These are phyloP conservation scores for Choricystis sp. DNA, from an alignment of 139 green algal genomes.

Conservation along the genomic window DNA sequence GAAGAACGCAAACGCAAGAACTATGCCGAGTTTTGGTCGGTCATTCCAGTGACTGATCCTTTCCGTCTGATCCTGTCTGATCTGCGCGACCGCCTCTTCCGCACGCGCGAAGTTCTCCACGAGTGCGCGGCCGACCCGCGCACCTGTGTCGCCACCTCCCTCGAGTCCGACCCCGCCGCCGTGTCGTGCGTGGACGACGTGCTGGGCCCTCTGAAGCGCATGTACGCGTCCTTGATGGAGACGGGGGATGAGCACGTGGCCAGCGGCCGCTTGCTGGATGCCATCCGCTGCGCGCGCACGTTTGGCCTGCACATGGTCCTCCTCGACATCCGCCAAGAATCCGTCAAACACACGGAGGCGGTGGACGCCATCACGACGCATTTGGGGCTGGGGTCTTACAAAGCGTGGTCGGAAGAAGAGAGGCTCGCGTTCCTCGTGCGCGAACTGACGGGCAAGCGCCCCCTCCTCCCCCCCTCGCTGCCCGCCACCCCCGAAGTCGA, in stretches of 20 bases:
- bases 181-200: constrained; percentile 24
- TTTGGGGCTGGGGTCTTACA: constrained; percentile 60
- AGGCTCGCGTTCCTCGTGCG: constrained; percentile 55
- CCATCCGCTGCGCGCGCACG: constrained; percentile 35
- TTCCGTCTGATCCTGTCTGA: constrained; percentile 82
- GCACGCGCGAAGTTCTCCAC: constrained; percentile 60
- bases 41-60: constrained; percentile 60
- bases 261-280: constrained; percentile 46
- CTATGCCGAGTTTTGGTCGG: constrained; percentile 35
- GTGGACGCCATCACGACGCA: constrained; percentile 77
- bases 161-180: constrained; percentile 29
- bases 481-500: constrained; percentile 47
- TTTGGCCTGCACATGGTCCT: constrained; percentile 49
- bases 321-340: constrained; percentile 64
- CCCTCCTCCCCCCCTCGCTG: constrained; percentile 70
- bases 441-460: constrained; percentile 63
- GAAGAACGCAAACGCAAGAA: constrained; percentile 69
- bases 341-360: constrained; percentile 42
- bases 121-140: constrained; percentile 48
- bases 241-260: constrained; percentile 45
- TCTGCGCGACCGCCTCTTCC: constrained; percentile 63
- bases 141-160: constrained; percentile 24
- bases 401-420: constrained; percentile 76
- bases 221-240: constrained; percentile 58
- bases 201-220: constrained; percentile 41